phyloP scores from a whole-genome alignment of 1,284 basidiomycete genomes.

The Sporisorium graminicola region DNA sequence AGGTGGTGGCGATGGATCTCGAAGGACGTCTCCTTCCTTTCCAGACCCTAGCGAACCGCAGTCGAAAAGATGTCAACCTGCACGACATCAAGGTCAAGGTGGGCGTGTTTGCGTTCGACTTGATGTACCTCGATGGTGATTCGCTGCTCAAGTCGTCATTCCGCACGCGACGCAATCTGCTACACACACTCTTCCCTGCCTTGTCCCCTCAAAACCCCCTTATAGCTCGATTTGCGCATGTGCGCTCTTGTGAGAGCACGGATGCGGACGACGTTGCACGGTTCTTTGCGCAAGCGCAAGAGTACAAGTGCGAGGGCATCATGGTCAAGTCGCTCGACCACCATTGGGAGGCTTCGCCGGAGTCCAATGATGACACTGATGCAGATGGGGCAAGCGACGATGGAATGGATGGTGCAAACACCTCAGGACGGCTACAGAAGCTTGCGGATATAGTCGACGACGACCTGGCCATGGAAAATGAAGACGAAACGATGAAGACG shows the following conservation, averaged over 20 bases:
- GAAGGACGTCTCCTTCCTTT: conserved; percentile 64
- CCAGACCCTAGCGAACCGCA: conserved; percentile 60
- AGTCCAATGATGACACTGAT: conserved; percentile 61
- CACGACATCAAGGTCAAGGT: conserved; percentile 66
- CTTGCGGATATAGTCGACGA: conserved; percentile 59
- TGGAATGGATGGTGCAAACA: conserved; percentile 45
- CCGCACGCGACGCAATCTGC: conserved; percentile 78
- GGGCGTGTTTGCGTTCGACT: conserved; percentile 65
- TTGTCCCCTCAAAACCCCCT: conserved; percentile 70
- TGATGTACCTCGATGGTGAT: conserved; percentile 72
- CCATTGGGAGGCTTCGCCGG: conserved; percentile 55
- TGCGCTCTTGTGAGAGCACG: conserved; percentile 81
- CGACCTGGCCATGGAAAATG: conserved; percentile 55
- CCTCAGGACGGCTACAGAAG: conserved; percentile 44
- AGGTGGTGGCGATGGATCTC: conserved; percentile 73
- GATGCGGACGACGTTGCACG: conserved; percentile 76
- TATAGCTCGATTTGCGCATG: conserved; percentile 80
- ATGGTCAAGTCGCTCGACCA: conserved; percentile 85
- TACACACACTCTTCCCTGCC: conserved; percentile 73
- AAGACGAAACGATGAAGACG: conserved; percentile 40
- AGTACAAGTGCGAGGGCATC: conserved; percentile 86
- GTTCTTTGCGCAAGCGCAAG: conserved; percentile 85
- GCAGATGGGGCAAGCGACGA: conserved; percentile 6
- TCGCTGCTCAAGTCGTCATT: conserved; percentile 80
- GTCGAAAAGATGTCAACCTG: conserved; percentile 64